Percentiles rank a stretch among this genome's conserved stretches.
Conservation (phyloP, 106 monocot genomes). For the Platanthera guangdongensis region DNA sequence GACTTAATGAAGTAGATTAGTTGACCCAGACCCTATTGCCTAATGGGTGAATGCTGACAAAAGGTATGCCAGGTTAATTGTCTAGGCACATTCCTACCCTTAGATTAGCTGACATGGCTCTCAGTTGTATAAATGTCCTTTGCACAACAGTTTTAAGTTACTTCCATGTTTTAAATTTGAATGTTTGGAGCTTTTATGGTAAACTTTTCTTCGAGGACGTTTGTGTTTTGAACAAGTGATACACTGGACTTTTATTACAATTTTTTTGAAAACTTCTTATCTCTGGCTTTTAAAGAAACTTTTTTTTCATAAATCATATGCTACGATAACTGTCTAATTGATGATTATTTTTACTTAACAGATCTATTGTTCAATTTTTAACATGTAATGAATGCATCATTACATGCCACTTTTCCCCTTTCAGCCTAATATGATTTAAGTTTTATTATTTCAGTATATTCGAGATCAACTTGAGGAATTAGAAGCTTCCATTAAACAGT, state of each 20-base stretch:
- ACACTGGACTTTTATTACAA: too few species aligned
- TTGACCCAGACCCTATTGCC: neutral
- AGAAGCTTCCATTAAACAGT: slow-evolving; percentile 53
- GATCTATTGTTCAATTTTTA: neutral
- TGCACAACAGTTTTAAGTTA: too few species aligned
- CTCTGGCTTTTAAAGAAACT: too few species aligned
- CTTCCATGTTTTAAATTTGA: too few species aligned
- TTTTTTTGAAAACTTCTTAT: too few species aligned
- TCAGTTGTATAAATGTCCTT: too few species aligned
- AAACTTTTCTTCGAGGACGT: too few species aligned
- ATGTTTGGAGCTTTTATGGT: too few species aligned
- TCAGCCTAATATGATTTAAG: neutral
- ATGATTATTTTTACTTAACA: neutral
- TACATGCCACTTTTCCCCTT: neutral
- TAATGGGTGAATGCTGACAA: neutral
- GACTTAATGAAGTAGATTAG: too few species aligned
- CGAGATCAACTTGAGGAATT: slow-evolving; percentile 54
- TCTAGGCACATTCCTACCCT: neutral
- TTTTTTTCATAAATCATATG: too few species aligned
- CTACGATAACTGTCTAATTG: neutral
- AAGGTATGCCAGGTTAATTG: neutral
- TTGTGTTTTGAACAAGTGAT: too few species aligned
- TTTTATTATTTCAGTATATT: slow-evolving; percentile 40
- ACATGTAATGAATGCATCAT: neutral
- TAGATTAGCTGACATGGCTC: neutral